A percentile compares a stretch with the other conserved stretches of the same genome.
Conservation (phyloP, 1,284 basidiomycete genomes). For the Naganishia cerealis region DNA sequence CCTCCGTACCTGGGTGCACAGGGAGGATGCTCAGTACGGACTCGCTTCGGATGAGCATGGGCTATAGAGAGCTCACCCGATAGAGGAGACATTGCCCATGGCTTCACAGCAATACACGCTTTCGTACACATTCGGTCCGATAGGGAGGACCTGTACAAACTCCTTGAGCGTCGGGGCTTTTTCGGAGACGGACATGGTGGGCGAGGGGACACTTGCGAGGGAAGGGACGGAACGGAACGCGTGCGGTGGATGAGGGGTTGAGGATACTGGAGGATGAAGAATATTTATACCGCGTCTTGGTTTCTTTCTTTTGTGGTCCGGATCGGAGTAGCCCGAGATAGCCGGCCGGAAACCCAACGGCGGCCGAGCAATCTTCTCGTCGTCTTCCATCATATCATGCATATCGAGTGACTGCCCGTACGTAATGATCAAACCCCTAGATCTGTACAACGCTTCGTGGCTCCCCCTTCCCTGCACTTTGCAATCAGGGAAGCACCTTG, state of each 20-base stretch:
- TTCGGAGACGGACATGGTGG: not conserved
- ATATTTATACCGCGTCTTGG: not conserved
- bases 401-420: too few species aligned
- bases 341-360: not conserved
- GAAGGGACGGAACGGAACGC: not conserved
- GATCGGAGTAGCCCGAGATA: slow-evolving; percentile 21
- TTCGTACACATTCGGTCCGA: slow-evolving; percentile 11
- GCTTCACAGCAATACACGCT: slow-evolving; percentile 16
- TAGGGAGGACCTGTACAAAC: slow-evolving; percentile 12
- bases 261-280: not conserved
- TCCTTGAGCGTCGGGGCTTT: slow-evolving; percentile 25
- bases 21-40: not conserved
- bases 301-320: slow-evolving; percentile 4
- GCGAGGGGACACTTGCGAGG: not conserved
- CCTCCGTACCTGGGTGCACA: slow-evolving; percentile 6
- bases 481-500: too few species aligned
- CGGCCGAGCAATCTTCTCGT: not conserved
- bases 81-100: slow-evolving; percentile 22
- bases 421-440: too few species aligned
- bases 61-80: slow-evolving; percentile 2
- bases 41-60: not conserved
- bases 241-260: not conserved
- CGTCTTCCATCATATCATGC: not conserved
- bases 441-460: too few species aligned
- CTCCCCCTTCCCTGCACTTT: too few species aligned